These are phyloP conservation scores for Daldinia grandis DNA, from an alignment of 495 filamentous ascomycete species.

Conservation along the genomic window DNA sequence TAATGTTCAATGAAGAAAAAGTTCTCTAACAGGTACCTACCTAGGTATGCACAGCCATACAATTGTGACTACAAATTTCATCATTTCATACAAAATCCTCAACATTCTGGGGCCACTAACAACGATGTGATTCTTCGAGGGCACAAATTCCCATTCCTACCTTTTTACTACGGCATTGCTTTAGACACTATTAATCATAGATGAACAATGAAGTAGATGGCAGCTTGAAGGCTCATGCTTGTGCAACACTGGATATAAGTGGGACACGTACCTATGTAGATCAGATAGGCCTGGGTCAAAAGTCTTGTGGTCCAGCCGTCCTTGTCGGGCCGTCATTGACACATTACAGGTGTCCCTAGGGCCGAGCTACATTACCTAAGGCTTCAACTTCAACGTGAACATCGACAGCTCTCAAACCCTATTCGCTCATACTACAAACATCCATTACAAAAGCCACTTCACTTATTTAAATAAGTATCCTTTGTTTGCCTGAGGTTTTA, in stretches of 20 bases:
- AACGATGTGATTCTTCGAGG: background rate
- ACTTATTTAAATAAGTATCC: background rate
- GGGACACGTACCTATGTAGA: background rate
- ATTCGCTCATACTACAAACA: background rate
- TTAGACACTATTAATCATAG: background rate
- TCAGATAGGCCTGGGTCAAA: no score
- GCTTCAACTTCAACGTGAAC: background rate
- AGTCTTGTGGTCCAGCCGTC: no score
- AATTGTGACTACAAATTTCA: background rate
- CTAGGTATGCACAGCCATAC: background rate
- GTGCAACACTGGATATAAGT: background rate
- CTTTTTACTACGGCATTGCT: background rate
- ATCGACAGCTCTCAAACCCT: background rate
- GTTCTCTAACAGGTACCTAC: background rate
- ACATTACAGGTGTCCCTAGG: background rate
- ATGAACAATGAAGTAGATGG: background rate
- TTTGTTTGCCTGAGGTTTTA: background rate
- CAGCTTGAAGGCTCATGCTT: background rate
- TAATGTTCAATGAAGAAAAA: conserved; percentile 12
- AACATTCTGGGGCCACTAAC: no score
- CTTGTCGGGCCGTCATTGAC: background rate
- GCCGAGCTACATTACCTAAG: background rate
- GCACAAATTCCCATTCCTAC: background rate
- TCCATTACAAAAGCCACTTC: background rate
- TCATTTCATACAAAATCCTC: background rate